Base-by-base conservation (phyloP, 2,329 filamentous ascomycete species). In the Aspergillus fumigatiaffinis region DNA sequence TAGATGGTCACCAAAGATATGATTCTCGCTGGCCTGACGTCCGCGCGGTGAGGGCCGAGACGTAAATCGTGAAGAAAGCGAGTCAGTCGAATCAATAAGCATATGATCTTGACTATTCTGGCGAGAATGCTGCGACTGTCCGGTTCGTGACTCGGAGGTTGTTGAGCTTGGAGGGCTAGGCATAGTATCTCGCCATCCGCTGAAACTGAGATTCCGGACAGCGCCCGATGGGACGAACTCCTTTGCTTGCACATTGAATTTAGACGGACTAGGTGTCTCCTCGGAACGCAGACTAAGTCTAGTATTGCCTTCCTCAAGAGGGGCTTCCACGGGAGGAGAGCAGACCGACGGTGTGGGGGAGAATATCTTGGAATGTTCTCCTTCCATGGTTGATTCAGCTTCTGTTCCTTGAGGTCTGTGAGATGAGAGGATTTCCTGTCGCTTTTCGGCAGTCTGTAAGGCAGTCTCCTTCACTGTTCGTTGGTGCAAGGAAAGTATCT, bases 1-100 rank as follows among this genome's bases (percentile, higher is more conserved):
- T n/a, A 65, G 48, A 58, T 69, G 65, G 42, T 66, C 57, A 7
- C 67, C 67, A 49, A 67, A 58, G 42, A 61, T 53, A 53, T 52
- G 53, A 20, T 12, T 20, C 4, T 17, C 20, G 48, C 21, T 47
- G 17, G 25, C 21, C 44, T 26, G 20, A 47, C 21, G 21, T 3
- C 21, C 21, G 44, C 23, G 2, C 12, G 21, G 44, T 47, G 20
- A 1, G 44, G 12, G 23, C 21, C 26, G 44, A 12, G n/a, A 20
- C 10, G 9, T 25, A 12, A 20, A 12, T 6, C 23, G 9, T 14
- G 21, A 6, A 17, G 21, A 7, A 23, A 7, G 6, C 3, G 44
- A 17, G 17, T 1, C 5, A 12, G 3, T 23, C 12, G 44, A 47
- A 26, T 14, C 21, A 14, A 47, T 47, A 47, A 7, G 21, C 12